A percentile compares a stretch with the other conserved stretches of the same genome.
phyloP scores from a whole-genome alignment of 345 rosid genomes.

The Eucalyptus erythrocorys region DNA sequence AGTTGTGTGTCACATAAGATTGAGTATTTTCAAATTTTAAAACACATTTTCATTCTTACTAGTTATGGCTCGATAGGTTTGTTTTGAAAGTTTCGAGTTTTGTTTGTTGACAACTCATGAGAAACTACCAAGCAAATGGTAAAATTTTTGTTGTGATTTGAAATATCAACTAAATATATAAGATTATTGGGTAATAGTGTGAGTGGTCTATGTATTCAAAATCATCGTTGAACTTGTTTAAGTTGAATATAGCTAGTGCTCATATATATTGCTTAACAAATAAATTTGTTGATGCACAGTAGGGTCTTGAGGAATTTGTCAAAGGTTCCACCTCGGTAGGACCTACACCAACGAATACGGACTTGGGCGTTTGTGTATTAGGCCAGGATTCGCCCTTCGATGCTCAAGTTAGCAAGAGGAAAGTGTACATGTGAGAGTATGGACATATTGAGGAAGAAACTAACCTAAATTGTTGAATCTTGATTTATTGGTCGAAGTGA shows the following conservation, averaged over 20 bases:
- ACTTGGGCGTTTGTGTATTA: background rate
- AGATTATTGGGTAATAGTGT: background rate
- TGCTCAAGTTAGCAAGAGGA: background rate
- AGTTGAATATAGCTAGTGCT: background rate
- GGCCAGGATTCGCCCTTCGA: background rate
- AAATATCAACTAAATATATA: background rate
- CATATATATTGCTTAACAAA: background rate
- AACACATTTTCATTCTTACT: background rate
- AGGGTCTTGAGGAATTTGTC: background rate
- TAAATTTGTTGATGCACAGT: background rate
- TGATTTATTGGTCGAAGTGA: background rate
- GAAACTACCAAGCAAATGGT: background rate
- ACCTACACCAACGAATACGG: background rate
- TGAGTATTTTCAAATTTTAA: background rate
- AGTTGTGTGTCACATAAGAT: background rate
- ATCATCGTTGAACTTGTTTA: background rate
- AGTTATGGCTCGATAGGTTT: background rate
- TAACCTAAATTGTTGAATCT: background rate
- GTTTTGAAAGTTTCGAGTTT: background rate
- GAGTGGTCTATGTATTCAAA: background rate
- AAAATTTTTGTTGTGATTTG: background rate
- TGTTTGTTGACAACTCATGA: background rate
- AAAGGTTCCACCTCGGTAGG: background rate
- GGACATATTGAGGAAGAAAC: background rate
- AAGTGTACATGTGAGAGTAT: background rate